phyloP scores from a whole-genome alignment of 352 stramenopile species.

The Pelagophyceae sp. region DNA sequence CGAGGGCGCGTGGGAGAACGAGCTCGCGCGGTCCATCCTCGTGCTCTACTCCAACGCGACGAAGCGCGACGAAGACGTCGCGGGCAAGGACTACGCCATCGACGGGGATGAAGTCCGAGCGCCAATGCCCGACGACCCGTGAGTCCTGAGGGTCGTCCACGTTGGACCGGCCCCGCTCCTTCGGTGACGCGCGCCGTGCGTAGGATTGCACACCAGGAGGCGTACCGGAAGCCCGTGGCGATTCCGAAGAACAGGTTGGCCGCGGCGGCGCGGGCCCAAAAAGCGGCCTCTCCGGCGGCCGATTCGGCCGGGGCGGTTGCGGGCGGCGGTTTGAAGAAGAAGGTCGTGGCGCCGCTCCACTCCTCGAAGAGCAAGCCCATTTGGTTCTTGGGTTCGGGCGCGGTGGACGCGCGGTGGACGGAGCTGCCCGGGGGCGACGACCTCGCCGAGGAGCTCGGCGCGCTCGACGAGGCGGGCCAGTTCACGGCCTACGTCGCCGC shows the following conservation, averaged over 20 bases:
- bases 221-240: not conserved
- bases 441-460: constrained; percentile 47
- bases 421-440: constrained; percentile 45
- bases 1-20: constrained; percentile 67
- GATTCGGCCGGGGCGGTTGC: constrained; percentile 8
- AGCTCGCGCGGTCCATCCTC: constrained; percentile 72
- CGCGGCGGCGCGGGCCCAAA: not conserved
- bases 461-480: constrained; percentile 63
- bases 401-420: constrained; percentile 68
- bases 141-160: not conserved
- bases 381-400: constrained; percentile 67
- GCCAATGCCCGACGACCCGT: not conserved
- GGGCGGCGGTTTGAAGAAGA: constrained; percentile 6
- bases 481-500: constrained; percentile 64
- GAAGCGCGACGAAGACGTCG: constrained; percentile 46
- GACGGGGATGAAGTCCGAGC: not conserved
- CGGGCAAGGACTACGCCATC: not conserved
- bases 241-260: not conserved
- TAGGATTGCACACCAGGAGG: constrained; percentile 8
- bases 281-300: not conserved
- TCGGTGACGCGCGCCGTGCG: constrained; percentile 21
- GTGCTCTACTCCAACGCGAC: constrained; percentile 68
- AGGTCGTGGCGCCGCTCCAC: not conserved
- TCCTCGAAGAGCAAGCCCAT: constrained; percentile 41
- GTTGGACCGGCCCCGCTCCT: not conserved